These are phyloP conservation scores for Manihot esculenta DNA, from an alignment of 441 rosid genomes.

Conservation along the genomic window DNA sequence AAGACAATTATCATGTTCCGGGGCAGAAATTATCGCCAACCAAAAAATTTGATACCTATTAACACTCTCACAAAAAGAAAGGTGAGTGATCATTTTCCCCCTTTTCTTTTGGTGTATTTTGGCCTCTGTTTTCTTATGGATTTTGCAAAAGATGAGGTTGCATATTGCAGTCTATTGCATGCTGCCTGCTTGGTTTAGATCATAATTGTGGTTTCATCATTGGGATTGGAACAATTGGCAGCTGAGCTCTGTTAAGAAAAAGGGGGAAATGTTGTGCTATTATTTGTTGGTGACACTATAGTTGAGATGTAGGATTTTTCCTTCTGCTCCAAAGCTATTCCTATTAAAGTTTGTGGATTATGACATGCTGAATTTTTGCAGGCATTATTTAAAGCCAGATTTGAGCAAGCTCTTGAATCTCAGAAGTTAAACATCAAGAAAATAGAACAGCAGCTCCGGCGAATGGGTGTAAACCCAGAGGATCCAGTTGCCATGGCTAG, in stretches of 20 bases:
- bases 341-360: background rate
- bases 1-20: conserved; percentile 97
- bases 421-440: conserved; percentile 97
- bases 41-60: conserved; percentile 83
- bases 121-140: background rate
- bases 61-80: conserved; percentile 96
- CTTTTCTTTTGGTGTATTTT: conserved; percentile 2
- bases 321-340: background rate
- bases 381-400: conserved; percentile 98
- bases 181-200: background rate
- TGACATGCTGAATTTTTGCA: conserved; percentile 34
- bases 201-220: background rate
- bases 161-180: background rate
- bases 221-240: background rate
- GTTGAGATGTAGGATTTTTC: background rate
- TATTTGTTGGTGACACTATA: background rate
- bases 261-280: background rate
- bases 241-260: background rate
- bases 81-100: conserved; percentile 38
- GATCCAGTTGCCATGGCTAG: conserved; percentile 99
- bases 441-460: conserved; percentile 82
- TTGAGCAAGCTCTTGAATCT: conserved; percentile 97
- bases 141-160: background rate
- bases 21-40: conserved; percentile 97
- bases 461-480: conserved; percentile 93